phyloP scores from a whole-genome alignment of 352 stramenopile species.

The Globisporangium carolinianum region DNA sequence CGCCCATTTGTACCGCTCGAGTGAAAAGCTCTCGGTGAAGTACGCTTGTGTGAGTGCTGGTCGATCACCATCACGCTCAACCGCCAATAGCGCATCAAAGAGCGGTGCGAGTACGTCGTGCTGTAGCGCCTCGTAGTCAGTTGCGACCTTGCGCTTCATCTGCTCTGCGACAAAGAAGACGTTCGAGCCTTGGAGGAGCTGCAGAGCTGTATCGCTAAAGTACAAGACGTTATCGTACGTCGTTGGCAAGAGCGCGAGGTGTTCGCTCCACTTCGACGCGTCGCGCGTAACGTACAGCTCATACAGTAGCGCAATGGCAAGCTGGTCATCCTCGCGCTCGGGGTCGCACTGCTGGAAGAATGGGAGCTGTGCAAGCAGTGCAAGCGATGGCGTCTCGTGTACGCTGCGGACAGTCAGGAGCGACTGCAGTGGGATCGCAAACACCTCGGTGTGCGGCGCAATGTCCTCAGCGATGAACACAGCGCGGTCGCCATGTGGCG shows the following conservation, averaged over 20 bases:
- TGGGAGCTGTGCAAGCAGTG: slow-evolving; percentile 21
- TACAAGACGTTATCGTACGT: slow-evolving; percentile 71
- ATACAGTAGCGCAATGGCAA: slow-evolving; percentile 67
- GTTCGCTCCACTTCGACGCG: slow-evolving; percentile 53
- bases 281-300: slow-evolving; percentile 41
- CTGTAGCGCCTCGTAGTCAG: slow-evolving; percentile 38
- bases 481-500: slow-evolving; percentile 40
- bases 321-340: slow-evolving; percentile 54
- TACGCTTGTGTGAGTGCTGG: slow-evolving; percentile 13
- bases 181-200: slow-evolving; percentile 47
- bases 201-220: slow-evolving; percentile 36
- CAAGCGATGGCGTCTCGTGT: slow-evolving; percentile 22
- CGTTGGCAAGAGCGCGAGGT: slow-evolving; percentile 51
- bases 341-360: slow-evolving; percentile 42
- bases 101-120: slow-evolving; percentile 40
- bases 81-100: slow-evolving; percentile 29
- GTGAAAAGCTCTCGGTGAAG: slow-evolving; percentile 38
- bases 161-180: slow-evolving; percentile 59
- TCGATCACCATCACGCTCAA: slow-evolving; percentile 11
- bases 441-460: slow-evolving; percentile 56
- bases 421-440: slow-evolving; percentile 49
- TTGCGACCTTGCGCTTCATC: slow-evolving; percentile 45
- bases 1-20: slow-evolving; percentile 75
- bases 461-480: slow-evolving; percentile 82
- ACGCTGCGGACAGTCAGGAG: slow-evolving; percentile 47